Conservation (phyloP, 2,329 filamentous ascomycete genomes). For the Arthrobotrys entomopaga region DNA sequence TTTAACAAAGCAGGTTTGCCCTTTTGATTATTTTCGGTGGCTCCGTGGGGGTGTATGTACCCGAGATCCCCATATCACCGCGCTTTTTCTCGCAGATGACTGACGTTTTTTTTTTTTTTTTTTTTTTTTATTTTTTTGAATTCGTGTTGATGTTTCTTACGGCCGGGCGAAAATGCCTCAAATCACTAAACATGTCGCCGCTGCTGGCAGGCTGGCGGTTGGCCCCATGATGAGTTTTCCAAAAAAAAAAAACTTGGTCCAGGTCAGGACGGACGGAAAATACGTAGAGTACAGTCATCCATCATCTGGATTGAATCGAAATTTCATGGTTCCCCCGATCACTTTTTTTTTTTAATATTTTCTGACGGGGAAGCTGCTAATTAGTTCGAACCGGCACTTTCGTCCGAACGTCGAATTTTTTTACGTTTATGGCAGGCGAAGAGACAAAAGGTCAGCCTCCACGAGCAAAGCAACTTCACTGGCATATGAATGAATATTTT, state of each 20-base stretch:
- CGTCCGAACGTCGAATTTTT: conserved; percentile 38
- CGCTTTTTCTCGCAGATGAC: conserved; percentile 30
- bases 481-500: too few species aligned
- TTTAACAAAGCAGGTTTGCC: conserved; percentile 51
- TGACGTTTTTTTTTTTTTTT: too few species aligned
- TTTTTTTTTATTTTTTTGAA: too few species aligned
- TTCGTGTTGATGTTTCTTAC: conserved; percentile 12
- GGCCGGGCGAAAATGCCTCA: conserved; percentile 52
- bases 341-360: conserved; percentile 17
- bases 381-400: conserved; percentile 38
- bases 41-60: conserved; percentile 31
- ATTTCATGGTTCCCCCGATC: conserved; percentile 24
- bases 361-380: conserved; percentile 15
- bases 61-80: conserved; percentile 4
- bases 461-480: conserved; percentile 1
- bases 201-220: conserved; percentile 11
- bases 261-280: conserved; percentile 21
- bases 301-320: conserved; percentile 11
- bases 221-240: conserved; percentile 44
- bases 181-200: conserved; percentile 29
- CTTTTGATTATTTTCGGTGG: conserved; percentile 25
- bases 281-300: conserved; percentile 11
- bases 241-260: conserved; percentile 48
- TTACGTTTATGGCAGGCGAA: conserved; percentile 24
- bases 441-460: conserved; percentile 32